A percentile compares a stretch with the other conserved stretches of the same genome.
phyloP scores from a whole-genome alignment of 2,329 filamentous ascomycete species.

The Pseudopithomyces chartarum region DNA sequence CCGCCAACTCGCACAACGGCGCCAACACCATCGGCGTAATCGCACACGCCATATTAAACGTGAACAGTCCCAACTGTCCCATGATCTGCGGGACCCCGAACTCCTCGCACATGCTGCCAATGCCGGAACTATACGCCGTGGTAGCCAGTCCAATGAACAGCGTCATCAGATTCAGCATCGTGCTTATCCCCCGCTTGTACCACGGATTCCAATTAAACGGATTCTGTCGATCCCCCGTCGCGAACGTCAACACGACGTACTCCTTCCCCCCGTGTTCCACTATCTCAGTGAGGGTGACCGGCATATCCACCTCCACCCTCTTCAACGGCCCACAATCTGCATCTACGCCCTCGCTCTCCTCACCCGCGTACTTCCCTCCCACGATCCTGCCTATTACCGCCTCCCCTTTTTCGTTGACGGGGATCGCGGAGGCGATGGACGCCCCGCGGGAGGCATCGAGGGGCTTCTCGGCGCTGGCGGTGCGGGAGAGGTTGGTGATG shows the following conservation, averaged over 20 bases:
- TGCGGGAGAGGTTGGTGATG: conserved; percentile 12
- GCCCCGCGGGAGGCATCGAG: background rate
- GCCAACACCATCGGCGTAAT: conserved; percentile 33
- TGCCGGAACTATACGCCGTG: conserved; percentile 33
- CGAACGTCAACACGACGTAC: conserved; percentile 31
- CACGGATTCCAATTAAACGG: conserved; percentile 36
- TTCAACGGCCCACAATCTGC: conserved; percentile 30
- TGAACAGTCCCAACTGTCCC: conserved; percentile 31
- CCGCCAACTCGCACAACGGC: conserved; percentile 32
- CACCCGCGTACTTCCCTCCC: conserved; percentile 28
- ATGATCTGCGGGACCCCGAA: conserved; percentile 28
- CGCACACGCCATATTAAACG: conserved; percentile 33
- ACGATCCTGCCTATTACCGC: conserved; percentile 26
- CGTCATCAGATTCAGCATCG: conserved; percentile 34
- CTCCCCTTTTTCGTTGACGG: conserved; percentile 31
- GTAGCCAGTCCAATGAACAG: conserved; percentile 34
- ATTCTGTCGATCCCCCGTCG: conserved; percentile 31
- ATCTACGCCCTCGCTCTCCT: conserved; percentile 28
- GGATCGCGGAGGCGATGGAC: conserved; percentile 17
- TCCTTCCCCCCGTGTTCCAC: conserved; percentile 31
- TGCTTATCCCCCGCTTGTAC: conserved; percentile 35
- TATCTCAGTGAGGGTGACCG: conserved; percentile 31
- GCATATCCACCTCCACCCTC: conserved; percentile 33
- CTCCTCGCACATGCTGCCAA: conserved; percentile 32
- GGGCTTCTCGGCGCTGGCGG: conserved; percentile 7